A percentile compares a stretch with the other conserved stretches of the same genome.
Evolutionary conservation across 768 basidiomycete genomes (phyloP).

Genomic region (Kwoniella dendrophila): DNA sequence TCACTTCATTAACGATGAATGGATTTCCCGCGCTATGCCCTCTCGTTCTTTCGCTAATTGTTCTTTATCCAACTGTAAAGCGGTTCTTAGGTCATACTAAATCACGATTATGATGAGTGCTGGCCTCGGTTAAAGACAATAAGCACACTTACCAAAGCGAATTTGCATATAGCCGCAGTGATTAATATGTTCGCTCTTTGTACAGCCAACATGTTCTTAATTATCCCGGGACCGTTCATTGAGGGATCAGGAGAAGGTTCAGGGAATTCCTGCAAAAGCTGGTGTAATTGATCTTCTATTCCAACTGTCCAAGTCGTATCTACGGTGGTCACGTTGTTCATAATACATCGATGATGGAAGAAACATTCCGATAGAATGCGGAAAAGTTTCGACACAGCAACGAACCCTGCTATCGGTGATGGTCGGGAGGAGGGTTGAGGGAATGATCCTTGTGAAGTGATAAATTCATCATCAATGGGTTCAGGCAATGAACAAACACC

Average conservation of each 20-base stretch:
- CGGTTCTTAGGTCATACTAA: conserved; percentile 45
- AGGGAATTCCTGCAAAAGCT: conserved; percentile 24
- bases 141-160: conserved; percentile 44
- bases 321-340: conserved; percentile 21
- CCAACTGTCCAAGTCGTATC: conserved; percentile 36
- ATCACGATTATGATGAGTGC: not conserved
- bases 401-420: conserved; percentile 44
- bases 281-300: conserved; percentile 42
- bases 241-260: conserved; percentile 31
- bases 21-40: conserved; percentile 47
- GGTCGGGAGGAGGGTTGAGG: conserved; percentile 39
- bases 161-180: conserved; percentile 51
- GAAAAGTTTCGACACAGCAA: conserved; percentile 42
- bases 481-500: conserved; percentile 45
- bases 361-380: conserved; percentile 46
- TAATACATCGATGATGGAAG: conserved; percentile 46
- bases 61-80: conserved; percentile 44
- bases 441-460: conserved; percentile 51
- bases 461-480: conserved; percentile 47
- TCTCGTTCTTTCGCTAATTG: conserved; percentile 41
- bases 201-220: conserved; percentile 42
- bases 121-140: not conserved
- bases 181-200: conserved; percentile 51
- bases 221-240: conserved; percentile 1
- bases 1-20: conserved; percentile 46